Conservation (phyloP, 2,329 filamentous ascomycete genomes). For the Pseudopyrenochaeta lycopersici region DNA sequence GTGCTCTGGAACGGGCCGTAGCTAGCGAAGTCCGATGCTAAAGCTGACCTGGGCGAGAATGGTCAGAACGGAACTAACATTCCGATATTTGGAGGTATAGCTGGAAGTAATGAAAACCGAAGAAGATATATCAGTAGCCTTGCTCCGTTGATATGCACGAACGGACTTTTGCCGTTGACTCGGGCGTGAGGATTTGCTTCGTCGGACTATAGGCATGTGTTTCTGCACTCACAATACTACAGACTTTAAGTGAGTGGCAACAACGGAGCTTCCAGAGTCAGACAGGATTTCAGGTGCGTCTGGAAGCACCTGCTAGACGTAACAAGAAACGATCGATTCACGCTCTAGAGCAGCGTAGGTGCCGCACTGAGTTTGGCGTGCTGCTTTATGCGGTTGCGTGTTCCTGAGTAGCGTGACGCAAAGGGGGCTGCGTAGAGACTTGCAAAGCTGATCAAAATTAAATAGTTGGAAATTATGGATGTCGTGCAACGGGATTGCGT, state of each 20-base stretch:
- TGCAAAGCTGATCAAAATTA: neutral
- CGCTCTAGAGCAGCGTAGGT: constrained; percentile 1
- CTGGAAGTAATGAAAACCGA: neutral
- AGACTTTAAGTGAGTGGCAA: neutral
- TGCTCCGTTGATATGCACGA: neutral
- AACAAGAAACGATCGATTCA: neutral
- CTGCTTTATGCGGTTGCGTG: neutral
- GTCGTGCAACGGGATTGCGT: neutral
- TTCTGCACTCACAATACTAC: neutral
- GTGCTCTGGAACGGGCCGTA: constrained; percentile 8
- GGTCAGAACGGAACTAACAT: neutral
- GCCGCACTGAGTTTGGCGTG: neutral
- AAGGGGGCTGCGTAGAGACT: neutral
- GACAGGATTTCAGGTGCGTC: neutral
- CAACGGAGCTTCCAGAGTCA: neutral
- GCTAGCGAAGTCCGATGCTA: constrained; percentile 21
- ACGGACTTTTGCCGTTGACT: neutral
- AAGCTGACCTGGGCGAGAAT: neutral
- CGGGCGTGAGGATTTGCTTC: neutral
- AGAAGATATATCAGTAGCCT: neutral
- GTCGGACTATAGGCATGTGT: neutral
- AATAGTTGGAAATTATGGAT: neutral
- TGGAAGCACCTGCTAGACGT: neutral
- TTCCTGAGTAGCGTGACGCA: neutral
- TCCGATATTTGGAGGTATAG: neutral